Base-by-base conservation (phyloP, 371 early-diverging fungal species). In the Mortierella sp. region DNA sequence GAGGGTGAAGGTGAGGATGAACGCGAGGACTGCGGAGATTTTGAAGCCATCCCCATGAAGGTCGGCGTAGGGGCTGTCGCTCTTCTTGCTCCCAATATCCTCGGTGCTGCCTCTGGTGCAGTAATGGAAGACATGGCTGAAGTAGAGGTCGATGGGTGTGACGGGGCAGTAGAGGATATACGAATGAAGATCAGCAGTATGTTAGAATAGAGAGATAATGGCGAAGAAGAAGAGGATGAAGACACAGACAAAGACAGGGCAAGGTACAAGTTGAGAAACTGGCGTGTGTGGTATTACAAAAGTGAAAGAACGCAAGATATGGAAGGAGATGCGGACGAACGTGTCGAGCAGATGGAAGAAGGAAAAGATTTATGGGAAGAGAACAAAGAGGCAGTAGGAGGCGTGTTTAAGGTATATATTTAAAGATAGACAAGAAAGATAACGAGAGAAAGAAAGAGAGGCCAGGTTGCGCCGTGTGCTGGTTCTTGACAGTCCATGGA, bases 111-210 rank as follows among this genome's bases (percentile, higher is more conserved):
- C 19, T 19, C 44, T 44, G 44, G 19, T 21, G 23, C 44, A 44
- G 44, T 19, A 44, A 21, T 17, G 23, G 0, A 44, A 9, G 44
- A 4, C 44, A 44, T 44, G 17, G 44, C 19, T 14, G 44, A 21
- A 19, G 44, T 9, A 44, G 17, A 43, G 15, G 43, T 7, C 19
- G 43, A 21, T 5, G 23, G 23, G 23, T 14, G 44, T 44, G 44
- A 44, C 44, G 19, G 19, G 44, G 19, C 44, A 44, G 44, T 44
- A 44, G 44, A 44, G 44, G 43, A 43, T n/a, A 43, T n/a, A 43
- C 15, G 43, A 43, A 43, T 21, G 37, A 34, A 7, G 1, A 34
- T 34, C 37, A 34, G 37, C 37, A 24, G 52, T 11, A 34, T 52
- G 34, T 14, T 34, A 52, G 52, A 37, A 31, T 4, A 34, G 21